Percentiles rank a stretch among this genome's conserved stretches.
phyloP scores from a whole-genome alignment of 2,329 filamentous ascomycete species.

The Sporothrix brunneoviolacea region DNA sequence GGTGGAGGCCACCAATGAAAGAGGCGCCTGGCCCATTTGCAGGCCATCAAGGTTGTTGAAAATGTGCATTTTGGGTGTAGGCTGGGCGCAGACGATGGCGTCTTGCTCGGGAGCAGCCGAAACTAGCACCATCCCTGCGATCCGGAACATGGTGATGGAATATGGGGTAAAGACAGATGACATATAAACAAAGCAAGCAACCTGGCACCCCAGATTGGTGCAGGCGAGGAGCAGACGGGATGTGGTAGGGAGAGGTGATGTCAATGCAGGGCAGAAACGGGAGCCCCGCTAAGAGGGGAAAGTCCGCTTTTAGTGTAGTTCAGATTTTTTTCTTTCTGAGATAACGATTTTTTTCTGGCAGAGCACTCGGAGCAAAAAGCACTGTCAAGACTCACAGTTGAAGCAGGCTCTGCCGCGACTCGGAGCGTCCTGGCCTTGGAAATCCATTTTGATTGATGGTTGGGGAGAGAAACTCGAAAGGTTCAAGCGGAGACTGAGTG shows the following conservation, averaged over 20 bases:
- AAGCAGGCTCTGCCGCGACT: slow-evolving; percentile 19
- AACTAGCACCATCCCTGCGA: slow-evolving; percentile 6
- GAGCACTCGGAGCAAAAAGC: not conserved
- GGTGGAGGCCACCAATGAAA: slow-evolving; percentile 11
- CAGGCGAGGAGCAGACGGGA: slow-evolving; percentile 14
- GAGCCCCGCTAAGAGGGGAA: slow-evolving; percentile 10
- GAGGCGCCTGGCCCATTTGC: not conserved
- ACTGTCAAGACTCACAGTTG: slow-evolving; percentile 20
- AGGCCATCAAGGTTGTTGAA: slow-evolving; percentile 18
- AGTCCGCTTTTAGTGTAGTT: slow-evolving; percentile 16
- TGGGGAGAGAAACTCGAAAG: not conserved
- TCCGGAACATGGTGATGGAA: not conserved
- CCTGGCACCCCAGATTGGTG: slow-evolving; percentile 1
- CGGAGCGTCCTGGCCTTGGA: slow-evolving; percentile 18
- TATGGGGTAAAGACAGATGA: not conserved
- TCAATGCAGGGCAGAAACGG: slow-evolving; percentile 3
- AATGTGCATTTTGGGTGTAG: not conserved
- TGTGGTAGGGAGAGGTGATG: slow-evolving; percentile 7
- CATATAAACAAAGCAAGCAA: not conserved
- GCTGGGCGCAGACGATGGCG: not conserved
- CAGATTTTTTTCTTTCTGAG: slow-evolving; percentile 10
- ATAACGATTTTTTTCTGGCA: slow-evolving; percentile 3
- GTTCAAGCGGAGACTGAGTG: not conserved
- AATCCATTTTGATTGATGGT: slow-evolving; percentile 19
- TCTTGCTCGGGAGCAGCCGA: slow-evolving; percentile 14